Evolutionary conservation across 2,329 filamentous ascomycete species (phyloP).

Genomic region (Verticillium nonalfalfae): DNA sequence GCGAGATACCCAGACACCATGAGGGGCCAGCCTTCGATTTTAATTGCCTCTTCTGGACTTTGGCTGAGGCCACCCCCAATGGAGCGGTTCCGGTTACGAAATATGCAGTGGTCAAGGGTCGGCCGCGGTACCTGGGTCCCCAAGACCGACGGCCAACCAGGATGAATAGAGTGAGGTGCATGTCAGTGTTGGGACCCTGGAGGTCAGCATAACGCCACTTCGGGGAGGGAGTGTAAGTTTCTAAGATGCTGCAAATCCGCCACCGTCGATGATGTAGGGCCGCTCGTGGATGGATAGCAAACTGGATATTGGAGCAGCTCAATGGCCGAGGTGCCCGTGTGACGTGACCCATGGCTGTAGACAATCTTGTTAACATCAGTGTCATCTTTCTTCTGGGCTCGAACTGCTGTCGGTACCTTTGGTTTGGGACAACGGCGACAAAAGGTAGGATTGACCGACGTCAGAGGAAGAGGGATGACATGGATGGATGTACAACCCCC

Average conservation of each 20-base stretch:
- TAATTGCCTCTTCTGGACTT: not conserved
- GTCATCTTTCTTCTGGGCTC: no score
- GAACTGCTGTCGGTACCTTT: no score
- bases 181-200: not conserved
- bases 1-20: not conserved
- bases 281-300: not conserved
- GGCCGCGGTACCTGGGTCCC: not conserved
- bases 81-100: not conserved
- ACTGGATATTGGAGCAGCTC: not conserved
- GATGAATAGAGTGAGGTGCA: not conserved
- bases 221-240: not conserved
- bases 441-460: not conserved
- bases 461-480: not conserved
- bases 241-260: not conserved
- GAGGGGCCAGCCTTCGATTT: not conserved
- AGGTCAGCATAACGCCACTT: not conserved
- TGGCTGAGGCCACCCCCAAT: not conserved
- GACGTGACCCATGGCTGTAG: no score
- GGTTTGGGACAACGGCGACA: no score
- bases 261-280: not conserved
- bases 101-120: not conserved
- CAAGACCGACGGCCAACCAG: not conserved
- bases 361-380: no score
- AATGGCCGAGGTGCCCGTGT: not conserved
- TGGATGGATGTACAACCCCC: not conserved